Percentiles rank a stretch among this genome's conserved stretches.
These are phyloP conservation scores for Eutypa lata DNA, from an alignment of 2,329 filamentous ascomycete species.

Conservation along the genomic window DNA sequence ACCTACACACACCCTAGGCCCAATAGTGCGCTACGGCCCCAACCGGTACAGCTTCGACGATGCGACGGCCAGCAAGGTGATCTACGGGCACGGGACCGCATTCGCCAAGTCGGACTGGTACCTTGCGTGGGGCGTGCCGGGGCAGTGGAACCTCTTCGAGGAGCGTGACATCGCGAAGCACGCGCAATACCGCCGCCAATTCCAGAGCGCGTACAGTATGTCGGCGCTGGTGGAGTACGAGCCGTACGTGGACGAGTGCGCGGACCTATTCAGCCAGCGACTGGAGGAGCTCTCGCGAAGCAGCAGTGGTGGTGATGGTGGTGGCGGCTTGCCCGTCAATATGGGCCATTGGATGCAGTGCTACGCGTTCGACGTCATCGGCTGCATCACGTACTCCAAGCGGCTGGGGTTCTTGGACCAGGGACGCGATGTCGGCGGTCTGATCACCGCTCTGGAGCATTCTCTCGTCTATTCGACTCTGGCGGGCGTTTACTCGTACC, in stretches of 20 bases:
- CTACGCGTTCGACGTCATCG: constrained; percentile 39
- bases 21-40: constrained; percentile 45
- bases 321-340: constrained; percentile 18
- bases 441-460: constrained; percentile 23
- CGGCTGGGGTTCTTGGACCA: constrained; percentile 34
- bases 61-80: constrained; percentile 34
- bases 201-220: constrained; percentile 31
- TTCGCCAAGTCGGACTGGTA: constrained; percentile 35
- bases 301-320: no score
- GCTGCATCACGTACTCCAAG: constrained; percentile 31
- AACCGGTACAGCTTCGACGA: constrained; percentile 45
- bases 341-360: constrained; percentile 34
- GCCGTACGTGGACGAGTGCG: constrained; percentile 29
- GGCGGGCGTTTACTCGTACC: constrained; percentile 18
- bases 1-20: no score
- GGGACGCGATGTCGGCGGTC: constrained; percentile 28
- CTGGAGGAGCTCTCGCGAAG: constrained; percentile 22
- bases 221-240: constrained; percentile 31
- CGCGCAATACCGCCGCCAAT: constrained; percentile 21
- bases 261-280: constrained; percentile 23
- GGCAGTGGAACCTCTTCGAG: constrained; percentile 24
- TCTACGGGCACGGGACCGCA: constrained; percentile 37
- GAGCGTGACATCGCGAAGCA: constrained; percentile 26
- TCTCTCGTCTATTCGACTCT: constrained; percentile 20
- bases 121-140: constrained; percentile 17